These are phyloP conservation scores for Setaria viridis DNA, from an alignment of 202 grass and related monocot genomes.

Conservation along the genomic window DNA sequence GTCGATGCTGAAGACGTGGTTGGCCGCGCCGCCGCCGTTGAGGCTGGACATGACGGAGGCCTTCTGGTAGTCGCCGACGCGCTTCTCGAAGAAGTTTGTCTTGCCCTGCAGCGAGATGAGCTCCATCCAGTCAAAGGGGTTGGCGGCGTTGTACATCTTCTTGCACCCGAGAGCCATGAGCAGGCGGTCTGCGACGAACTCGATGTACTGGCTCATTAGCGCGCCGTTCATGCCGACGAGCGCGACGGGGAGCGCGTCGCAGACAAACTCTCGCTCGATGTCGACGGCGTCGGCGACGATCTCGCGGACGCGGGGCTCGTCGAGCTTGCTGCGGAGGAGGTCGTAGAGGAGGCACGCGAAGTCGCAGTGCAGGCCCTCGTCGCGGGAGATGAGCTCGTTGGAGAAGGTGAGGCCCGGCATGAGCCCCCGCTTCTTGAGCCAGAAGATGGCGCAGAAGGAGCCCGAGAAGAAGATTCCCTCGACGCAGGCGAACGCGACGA, in stretches of 20 bases:
- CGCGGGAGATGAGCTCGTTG: conserved; percentile 97
- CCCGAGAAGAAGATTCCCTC: conserved; percentile 98
- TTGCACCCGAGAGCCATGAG: conserved; percentile 62
- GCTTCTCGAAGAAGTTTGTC: conserved; percentile 97
- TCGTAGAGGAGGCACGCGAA: conserved; percentile 92
- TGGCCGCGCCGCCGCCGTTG: conserved; percentile 45
- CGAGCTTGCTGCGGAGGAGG: conserved; percentile 65
- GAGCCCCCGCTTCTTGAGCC: conserved; percentile 94
- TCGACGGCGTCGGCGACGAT: conserved; percentile 86
- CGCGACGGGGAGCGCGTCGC: conserved; percentile 73
- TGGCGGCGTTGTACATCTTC: conserved; percentile 71
- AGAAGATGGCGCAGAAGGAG: conserved; percentile 95
- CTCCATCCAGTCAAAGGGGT: conserved; percentile 98
- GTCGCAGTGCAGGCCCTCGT: conserved; percentile 96
- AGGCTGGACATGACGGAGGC: conserved; percentile 83
- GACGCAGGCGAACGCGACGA: conserved; percentile 85
- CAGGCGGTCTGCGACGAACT: conserved; percentile 84
- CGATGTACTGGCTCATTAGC: conserved; percentile 87
- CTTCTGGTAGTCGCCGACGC: conserved; percentile 95
- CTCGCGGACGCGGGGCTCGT: conserved; percentile 61
- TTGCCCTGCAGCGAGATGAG: conserved; percentile 94
- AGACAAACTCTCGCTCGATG: conserved; percentile 94
- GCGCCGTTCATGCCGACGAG: conserved; percentile 83
- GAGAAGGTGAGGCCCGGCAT: conserved; percentile 97
- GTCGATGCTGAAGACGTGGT: conserved; percentile 83